Conservation (phyloP, 2,329 filamentous ascomycete genomes). For the Cytospora piceicola region DNA sequence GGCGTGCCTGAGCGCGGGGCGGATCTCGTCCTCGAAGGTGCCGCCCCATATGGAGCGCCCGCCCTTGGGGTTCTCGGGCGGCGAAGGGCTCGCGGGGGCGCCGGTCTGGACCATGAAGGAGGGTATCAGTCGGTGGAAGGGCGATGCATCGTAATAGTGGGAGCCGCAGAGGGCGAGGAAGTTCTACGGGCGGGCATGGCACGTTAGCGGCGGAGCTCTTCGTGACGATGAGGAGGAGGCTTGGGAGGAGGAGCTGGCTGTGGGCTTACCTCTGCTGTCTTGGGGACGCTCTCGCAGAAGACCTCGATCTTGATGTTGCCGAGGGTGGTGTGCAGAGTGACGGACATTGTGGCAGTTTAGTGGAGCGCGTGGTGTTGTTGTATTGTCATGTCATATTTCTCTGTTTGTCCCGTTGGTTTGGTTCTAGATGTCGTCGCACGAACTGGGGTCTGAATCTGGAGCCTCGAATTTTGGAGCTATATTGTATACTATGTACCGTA, state of each 20-base stretch:
- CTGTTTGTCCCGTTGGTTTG: background rate
- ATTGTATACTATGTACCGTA: background rate
- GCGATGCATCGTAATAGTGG: slow-evolving; percentile 73
- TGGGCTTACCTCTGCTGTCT: slow-evolving; percentile 78
- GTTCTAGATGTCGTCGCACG: background rate
- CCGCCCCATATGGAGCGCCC: slow-evolving; percentile 75
- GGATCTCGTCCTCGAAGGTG: slow-evolving; percentile 80
- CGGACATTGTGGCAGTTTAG: slow-evolving; percentile 55
- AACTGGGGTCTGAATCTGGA: background rate
- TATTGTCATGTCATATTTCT: background rate
- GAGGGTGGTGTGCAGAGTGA: slow-evolving; percentile 81
- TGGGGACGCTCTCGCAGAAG: slow-evolving; percentile 93
- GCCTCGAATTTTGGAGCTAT: slow-evolving; percentile 1
- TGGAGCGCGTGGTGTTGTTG: background rate
- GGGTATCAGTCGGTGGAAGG: slow-evolving; percentile 80
- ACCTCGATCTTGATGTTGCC: slow-evolving; percentile 95
- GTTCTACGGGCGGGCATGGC: slow-evolving; percentile 58
- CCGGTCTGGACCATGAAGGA: slow-evolving; percentile 82
- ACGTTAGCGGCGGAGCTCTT: slow-evolving; percentile 11
- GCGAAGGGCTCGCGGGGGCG: slow-evolving; percentile 57
- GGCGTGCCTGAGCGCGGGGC: slow-evolving; percentile 69
- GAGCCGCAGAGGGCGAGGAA: slow-evolving; percentile 86
- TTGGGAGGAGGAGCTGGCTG: background rate
- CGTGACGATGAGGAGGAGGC: slow-evolving; percentile 2
- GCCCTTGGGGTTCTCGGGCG: slow-evolving; percentile 65